phyloP scores from a whole-genome alignment of 2,329 filamentous ascomycete species.

The Rutstroemia sydowiana region DNA sequence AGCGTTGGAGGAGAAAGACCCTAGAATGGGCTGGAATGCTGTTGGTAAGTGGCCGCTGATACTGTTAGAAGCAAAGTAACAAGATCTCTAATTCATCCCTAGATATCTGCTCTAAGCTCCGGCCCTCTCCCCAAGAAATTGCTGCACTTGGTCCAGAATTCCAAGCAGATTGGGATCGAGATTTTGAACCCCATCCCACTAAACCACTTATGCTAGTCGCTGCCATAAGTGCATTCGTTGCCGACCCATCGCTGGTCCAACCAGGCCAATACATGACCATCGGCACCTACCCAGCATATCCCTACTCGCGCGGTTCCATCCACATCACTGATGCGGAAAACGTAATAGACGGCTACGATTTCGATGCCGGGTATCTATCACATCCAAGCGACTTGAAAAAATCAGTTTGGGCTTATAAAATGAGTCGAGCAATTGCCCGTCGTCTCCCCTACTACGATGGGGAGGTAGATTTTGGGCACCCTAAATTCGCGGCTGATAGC shows the following conservation, averaged over 20 bases:
- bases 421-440: constrained; percentile 52
- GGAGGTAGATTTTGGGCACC: constrained; percentile 37
- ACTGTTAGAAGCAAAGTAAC: neutral
- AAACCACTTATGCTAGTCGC: constrained; percentile 43
- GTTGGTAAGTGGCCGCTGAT: constrained; percentile 28
- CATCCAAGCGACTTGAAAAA: constrained; percentile 51
- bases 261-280: constrained; percentile 44
- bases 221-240: constrained; percentile 40
- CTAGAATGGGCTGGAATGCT: constrained; percentile 49
- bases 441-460: constrained; percentile 46
- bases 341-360: constrained; percentile 41
- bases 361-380: constrained; percentile 50
- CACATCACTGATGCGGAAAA: constrained; percentile 45
- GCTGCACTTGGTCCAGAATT: constrained; percentile 44
- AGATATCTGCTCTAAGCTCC: constrained; percentile 49
- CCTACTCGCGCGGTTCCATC: constrained; percentile 52
- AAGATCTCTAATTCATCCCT: neutral
- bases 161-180: constrained; percentile 45
- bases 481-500: constrained; percentile 37
- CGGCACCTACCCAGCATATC: constrained; percentile 49
- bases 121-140: constrained; percentile 48
- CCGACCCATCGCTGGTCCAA: constrained; percentile 34
- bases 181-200: constrained; percentile 37
- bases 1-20: constrained; percentile 40
- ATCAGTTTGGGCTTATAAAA: constrained; percentile 58